Percentiles rank a stretch among this genome's conserved stretches.
Conservation (phyloP, 306 rosid genomes). For the Gleditsia sinensis region DNA sequence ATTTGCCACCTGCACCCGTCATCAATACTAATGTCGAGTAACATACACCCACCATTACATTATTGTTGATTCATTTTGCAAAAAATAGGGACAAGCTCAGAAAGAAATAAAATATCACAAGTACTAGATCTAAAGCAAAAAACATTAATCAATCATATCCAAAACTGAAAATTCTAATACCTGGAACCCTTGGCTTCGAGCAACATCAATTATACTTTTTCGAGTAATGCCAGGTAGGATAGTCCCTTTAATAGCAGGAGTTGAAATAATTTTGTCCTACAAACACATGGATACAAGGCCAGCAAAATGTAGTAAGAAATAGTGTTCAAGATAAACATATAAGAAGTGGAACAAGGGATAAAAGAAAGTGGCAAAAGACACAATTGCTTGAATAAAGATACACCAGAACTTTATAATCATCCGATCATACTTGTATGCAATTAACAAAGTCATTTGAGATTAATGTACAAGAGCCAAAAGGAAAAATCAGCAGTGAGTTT, state of each 20-base stretch:
- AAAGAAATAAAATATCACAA: conserved; percentile 9
- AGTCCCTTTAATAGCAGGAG: conserved; percentile 92
- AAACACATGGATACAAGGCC: conserved; percentile 26
- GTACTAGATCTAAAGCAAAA: conserved; percentile 15
- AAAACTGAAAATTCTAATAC: conserved; percentile 45
- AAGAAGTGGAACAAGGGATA: not conserved
- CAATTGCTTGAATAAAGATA: conserved; percentile 5
- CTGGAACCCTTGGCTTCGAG: conserved; percentile 87
- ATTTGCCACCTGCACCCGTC: conserved; percentile 11
- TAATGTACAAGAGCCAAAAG: conserved; percentile 16
- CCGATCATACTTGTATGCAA: not conserved
- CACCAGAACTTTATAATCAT: conserved; percentile 5
- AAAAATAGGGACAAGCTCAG: not conserved
- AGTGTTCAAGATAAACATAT: not conserved
- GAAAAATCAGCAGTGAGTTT: conserved; percentile 8
- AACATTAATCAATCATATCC: conserved; percentile 26
- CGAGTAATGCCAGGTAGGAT: conserved; percentile 97
- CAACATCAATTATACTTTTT: conserved; percentile 94
- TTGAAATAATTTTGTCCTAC: conserved; percentile 74
- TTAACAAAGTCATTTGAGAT: conserved; percentile 16
- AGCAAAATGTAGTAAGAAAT: conserved; percentile 8
- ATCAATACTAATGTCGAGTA: conserved; percentile 1
- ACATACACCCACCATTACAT: not conserved
- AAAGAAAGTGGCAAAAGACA: not conserved
- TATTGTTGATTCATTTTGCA: conserved; percentile 5